Evolutionary conservation across 2,329 filamentous ascomycete genomes (phyloP).

Genomic region (Aspergillus sp.): DNA sequence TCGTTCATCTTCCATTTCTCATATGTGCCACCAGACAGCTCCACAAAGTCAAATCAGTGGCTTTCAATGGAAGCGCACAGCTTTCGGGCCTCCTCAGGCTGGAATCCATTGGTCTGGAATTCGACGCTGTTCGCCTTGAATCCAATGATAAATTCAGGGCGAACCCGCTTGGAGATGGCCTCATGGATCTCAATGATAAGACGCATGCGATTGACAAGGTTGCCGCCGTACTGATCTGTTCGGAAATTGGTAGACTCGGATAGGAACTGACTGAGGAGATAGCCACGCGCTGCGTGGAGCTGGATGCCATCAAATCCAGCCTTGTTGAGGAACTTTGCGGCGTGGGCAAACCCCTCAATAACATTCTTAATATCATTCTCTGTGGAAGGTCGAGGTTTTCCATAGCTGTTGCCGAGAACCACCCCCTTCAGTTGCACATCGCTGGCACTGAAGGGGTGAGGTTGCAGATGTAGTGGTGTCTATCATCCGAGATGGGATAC

Average conservation of each 20-base stretch:
- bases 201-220: conserved; percentile 60
- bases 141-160: conserved; percentile 33
- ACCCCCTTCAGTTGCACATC: conserved; percentile 40
- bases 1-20: conserved; percentile 52
- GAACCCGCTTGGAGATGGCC: conserved; percentile 56
- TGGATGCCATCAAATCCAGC: conserved; percentile 72
- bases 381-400: conserved; percentile 52
- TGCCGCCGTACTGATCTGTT: conserved; percentile 52
- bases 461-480: conserved; percentile 39
- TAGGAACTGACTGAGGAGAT: conserved; percentile 67
- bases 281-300: conserved; percentile 75
- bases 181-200: conserved; percentile 65
- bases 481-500: conserved; percentile 61
- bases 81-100: conserved; percentile 44
- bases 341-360: conserved; percentile 45
- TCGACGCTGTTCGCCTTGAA: conserved; percentile 37
- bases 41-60: conserved; percentile 42
- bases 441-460: conserved; percentile 48
- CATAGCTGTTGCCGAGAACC: conserved; percentile 15
- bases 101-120: conserved; percentile 41
- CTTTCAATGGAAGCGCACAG: conserved; percentile 30
- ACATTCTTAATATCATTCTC: conserved; percentile 47
- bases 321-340: conserved; percentile 41
- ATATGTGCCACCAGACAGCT: conserved; percentile 57
- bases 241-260: conserved; percentile 64